Conservation (phyloP, 108 stramenopile genomes). For the Nitzschia sp. region DNA sequence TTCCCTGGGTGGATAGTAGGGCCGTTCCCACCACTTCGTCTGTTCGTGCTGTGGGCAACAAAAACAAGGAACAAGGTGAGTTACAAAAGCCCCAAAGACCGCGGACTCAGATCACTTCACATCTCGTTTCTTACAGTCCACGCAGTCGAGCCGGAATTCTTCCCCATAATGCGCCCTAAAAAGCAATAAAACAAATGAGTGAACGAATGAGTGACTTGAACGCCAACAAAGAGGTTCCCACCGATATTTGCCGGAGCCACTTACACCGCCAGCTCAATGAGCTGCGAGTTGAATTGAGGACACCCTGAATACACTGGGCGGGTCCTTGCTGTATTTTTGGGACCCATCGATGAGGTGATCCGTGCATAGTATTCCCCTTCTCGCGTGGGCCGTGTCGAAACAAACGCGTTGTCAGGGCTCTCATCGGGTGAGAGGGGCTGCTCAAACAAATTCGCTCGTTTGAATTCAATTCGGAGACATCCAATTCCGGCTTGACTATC, state of each 20-base stretch:
- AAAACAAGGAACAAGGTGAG: too few species aligned
- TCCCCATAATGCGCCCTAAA: constrained; percentile 64
- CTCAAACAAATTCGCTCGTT: constrained; percentile 65
- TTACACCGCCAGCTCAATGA: constrained; percentile 58
- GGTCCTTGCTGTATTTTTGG: constrained; percentile 1
- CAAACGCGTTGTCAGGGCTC: constrained; percentile 40
- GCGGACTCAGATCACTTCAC: too few species aligned
- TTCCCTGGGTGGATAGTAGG: constrained; percentile 65
- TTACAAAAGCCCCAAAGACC: too few species aligned
- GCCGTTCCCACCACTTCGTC: constrained; percentile 66
- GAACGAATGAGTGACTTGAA: neutral
- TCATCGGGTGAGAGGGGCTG: constrained; percentile 51
- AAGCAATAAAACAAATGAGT: neutral
- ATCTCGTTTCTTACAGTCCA: too few species aligned
- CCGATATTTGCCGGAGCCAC: too few species aligned
- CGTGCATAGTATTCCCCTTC: constrained; percentile 82
- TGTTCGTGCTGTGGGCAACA: constrained; percentile 61
- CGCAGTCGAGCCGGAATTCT: constrained; percentile 75
- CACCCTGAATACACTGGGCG: constrained; percentile 56
- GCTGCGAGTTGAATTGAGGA: constrained; percentile 68
- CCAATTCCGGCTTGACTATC: constrained; percentile 41
- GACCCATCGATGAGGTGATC: constrained; percentile 34
- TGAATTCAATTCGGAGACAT: constrained; percentile 47
- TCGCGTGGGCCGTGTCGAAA: constrained; percentile 25
- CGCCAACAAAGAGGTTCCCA: too few species aligned